Conservation (phyloP, 2,329 filamentous ascomycete species). For the Neonectria faginata region DNA sequence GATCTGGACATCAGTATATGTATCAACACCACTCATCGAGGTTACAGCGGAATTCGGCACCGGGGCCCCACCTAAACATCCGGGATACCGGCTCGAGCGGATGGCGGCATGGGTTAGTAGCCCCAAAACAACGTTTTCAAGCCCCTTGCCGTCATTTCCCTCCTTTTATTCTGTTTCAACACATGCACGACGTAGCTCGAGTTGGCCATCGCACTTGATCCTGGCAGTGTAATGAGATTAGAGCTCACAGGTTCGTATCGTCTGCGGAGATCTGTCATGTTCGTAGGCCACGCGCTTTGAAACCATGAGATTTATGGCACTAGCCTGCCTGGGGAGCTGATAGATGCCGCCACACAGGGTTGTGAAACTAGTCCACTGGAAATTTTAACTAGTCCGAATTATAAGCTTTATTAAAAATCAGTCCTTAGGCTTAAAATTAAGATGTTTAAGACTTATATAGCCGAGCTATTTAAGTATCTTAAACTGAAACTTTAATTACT, state of each 20-base stretch:
- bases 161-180: conserved; percentile 1
- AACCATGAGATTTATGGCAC: neutral
- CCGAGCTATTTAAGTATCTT: no score
- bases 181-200: neutral
- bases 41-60: conserved; percentile 8
- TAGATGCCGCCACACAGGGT: no score
- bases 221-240: neutral
- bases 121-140: neutral
- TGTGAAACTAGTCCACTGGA: no score
- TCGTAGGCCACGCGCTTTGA: neutral
- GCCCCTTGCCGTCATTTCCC: conserved; percentile 7
- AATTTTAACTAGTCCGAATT: no score
- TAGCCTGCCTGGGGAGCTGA: neutral
- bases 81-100: conserved; percentile 10
- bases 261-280: neutral
- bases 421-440: no score
- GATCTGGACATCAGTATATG: neutral
- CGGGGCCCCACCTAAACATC: neutral
- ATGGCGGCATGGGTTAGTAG: neutral
- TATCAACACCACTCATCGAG: neutral
- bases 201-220: neutral
- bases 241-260: neutral
- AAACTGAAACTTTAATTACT: no score
- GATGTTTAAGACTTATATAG: no score
- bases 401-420: no score